These are phyloP conservation scores for Gastrolobium bilobum DNA, from an alignment of 306 rosid species.

Conservation along the genomic window DNA sequence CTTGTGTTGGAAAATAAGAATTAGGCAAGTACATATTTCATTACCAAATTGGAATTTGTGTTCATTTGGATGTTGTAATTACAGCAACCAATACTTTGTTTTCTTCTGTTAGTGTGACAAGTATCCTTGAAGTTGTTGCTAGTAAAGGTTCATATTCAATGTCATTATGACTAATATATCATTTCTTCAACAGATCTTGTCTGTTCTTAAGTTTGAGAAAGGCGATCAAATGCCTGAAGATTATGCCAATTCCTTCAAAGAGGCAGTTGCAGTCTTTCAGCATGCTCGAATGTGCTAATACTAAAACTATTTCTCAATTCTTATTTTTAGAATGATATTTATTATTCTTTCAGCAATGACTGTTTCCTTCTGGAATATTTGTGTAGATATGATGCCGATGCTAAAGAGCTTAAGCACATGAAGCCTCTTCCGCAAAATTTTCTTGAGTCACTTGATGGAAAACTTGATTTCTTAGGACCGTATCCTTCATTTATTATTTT, in stretches of 20 bases:
- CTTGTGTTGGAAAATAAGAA: background rate
- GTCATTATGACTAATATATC: slow-evolving; percentile 37
- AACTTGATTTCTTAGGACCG: slow-evolving; percentile 92
- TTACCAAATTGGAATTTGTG: background rate
- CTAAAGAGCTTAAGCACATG: slow-evolving; percentile 79
- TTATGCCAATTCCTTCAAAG: slow-evolving; percentile 75
- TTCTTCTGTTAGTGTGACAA: background rate
- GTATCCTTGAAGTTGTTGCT: slow-evolving; percentile 6
- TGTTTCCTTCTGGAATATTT: slow-evolving; percentile 44
- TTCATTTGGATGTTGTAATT: slow-evolving; percentile 1
- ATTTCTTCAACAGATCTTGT: slow-evolving; percentile 68
- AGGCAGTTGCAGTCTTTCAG: slow-evolving; percentile 86
- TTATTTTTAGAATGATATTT: slow-evolving; percentile 1
- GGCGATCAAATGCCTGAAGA: slow-evolving; percentile 77
- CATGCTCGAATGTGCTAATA: slow-evolving; percentile 81
- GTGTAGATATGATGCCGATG: slow-evolving; percentile 73
- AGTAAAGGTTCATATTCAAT: slow-evolving; percentile 23
- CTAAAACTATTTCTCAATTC: background rate
- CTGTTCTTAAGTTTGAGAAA: slow-evolving; percentile 82
- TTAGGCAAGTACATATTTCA: background rate
- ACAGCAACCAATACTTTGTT: background rate
- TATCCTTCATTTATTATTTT: slow-evolving; percentile 62
- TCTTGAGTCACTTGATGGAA: slow-evolving; percentile 65
- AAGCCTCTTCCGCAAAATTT: slow-evolving; percentile 68
- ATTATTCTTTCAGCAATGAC: slow-evolving; percentile 29